A percentile compares a stretch with the other conserved stretches of the same genome.
phyloP scores from a whole-genome alignment of 768 basidiomycete species.

The Hortiboletus flavorubellus region DNA sequence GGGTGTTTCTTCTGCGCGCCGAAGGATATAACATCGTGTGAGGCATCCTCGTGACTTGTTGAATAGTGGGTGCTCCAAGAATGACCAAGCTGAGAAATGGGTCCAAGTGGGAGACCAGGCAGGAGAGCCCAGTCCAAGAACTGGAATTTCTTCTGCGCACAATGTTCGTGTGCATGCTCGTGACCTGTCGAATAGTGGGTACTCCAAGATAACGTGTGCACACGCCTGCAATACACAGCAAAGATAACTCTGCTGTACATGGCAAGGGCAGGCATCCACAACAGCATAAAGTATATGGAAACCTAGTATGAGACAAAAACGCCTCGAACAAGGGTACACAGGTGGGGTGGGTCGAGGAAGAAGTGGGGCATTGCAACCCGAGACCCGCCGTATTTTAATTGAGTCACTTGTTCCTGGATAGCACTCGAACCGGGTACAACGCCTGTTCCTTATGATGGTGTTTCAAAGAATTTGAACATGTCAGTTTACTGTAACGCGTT shows the following conservation, averaged over 20 bases:
- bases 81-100: too few species aligned
- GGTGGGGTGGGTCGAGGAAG: not conserved
- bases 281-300: constrained; percentile 12
- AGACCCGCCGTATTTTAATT: not conserved
- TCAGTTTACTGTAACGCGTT: too few species aligned
- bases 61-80: too few species aligned
- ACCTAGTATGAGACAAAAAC: not conserved
- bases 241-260: constrained; percentile 23
- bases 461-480: too few species aligned
- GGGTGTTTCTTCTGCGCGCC: not conserved
- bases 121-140: too few species aligned
- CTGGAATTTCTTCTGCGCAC: not conserved
- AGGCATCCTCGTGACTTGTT: not conserved
- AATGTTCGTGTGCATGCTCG: not conserved
- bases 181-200: constrained; percentile 1
- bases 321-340: too few species aligned
- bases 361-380: not conserved
- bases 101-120: too few species aligned
- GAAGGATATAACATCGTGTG: not conserved
- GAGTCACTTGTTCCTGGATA: not conserved
- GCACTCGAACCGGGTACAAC: too few species aligned
- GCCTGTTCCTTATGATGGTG: too few species aligned
- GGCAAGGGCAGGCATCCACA: constrained; percentile 25
- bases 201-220: constrained; percentile 13
- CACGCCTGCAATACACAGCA: constrained; percentile 27